Evolutionary conservation across 2,329 filamentous ascomycete species (phyloP).

Genomic region (Alternaria postmessia): DNA sequence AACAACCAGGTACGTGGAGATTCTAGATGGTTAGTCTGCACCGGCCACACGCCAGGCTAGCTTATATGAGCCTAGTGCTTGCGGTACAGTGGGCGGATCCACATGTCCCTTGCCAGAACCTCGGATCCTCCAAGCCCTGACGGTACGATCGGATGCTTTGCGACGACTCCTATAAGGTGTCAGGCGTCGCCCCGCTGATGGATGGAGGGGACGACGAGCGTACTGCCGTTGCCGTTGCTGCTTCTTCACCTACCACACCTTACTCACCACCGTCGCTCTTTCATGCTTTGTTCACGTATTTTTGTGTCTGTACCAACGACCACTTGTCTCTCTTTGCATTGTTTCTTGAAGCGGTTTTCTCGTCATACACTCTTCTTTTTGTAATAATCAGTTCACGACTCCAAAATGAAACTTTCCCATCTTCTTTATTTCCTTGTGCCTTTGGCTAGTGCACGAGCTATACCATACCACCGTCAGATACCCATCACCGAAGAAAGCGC

Average conservation of each 20-base stretch:
- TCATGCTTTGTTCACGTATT: not conserved
- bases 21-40: not conserved
- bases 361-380: not conserved
- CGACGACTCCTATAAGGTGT: slow-evolving; percentile 6
- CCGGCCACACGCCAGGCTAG: not conserved
- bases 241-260: not conserved
- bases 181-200: slow-evolving; percentile 1
- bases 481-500: slow-evolving; percentile 1
- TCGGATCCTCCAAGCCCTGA: slow-evolving; percentile 2
- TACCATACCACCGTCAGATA: slow-evolving; percentile 14
- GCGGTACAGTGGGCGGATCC: not conserved
- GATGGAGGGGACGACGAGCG: not conserved
- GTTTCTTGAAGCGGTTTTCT: not conserved
- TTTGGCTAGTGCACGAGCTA: slow-evolving; percentile 19
- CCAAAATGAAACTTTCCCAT: slow-evolving; percentile 14
- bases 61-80: not conserved
- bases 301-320: not conserved
- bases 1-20: not conserved
- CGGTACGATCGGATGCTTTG: slow-evolving; percentile 2
- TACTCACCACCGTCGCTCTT: slow-evolving; percentile 3
- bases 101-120: slow-evolving; percentile 1
- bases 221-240: slow-evolving; percentile 1
- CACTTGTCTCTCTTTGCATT: not conserved
- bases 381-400: slow-evolving; percentile 4
- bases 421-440: slow-evolving; percentile 14